Conservation (phyloP, 108 stramenopile species). For the Schizochytrium sp. region DNA sequence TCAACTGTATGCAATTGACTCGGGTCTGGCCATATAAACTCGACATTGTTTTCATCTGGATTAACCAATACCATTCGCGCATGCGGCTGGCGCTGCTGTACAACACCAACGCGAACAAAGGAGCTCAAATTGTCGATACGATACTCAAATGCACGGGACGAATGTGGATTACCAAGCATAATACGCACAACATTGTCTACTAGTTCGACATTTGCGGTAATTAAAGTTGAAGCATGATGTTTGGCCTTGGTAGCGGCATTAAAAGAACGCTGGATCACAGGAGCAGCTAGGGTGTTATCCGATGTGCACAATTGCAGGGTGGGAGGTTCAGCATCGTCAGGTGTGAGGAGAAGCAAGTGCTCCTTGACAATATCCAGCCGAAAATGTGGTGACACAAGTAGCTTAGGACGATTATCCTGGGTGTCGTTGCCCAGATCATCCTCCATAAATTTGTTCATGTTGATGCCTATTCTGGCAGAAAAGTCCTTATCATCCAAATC, state of each 20-base stretch:
- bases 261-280: background rate
- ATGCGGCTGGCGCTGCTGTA: background rate
- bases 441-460: background rate
- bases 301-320: background rate
- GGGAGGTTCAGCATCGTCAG: background rate
- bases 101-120: background rate
- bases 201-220: conserved; percentile 46
- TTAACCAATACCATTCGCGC: background rate
- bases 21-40: background rate
- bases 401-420: too few relatives aligned
- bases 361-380: conserved; percentile 23
- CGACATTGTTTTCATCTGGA: background rate
- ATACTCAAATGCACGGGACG: background rate
- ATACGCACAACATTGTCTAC: conserved; percentile 47
- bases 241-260: background rate
- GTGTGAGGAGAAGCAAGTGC: background rate
- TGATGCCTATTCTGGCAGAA: conserved; percentile 3
- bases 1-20: background rate
- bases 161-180: background rate
- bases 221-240: background rate
- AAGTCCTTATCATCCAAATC: conserved; percentile 40
- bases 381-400: conserved; percentile 13
- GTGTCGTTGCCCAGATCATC: too few relatives aligned
- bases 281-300: conserved; percentile 8
- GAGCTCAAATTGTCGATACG: conserved; percentile 55